Percentiles rank a stretch among this genome's conserved stretches.
These are phyloP conservation scores for Exophiala aquamarina DNA, from an alignment of 2,329 filamentous ascomycete genomes.

Conservation along the genomic window DNA sequence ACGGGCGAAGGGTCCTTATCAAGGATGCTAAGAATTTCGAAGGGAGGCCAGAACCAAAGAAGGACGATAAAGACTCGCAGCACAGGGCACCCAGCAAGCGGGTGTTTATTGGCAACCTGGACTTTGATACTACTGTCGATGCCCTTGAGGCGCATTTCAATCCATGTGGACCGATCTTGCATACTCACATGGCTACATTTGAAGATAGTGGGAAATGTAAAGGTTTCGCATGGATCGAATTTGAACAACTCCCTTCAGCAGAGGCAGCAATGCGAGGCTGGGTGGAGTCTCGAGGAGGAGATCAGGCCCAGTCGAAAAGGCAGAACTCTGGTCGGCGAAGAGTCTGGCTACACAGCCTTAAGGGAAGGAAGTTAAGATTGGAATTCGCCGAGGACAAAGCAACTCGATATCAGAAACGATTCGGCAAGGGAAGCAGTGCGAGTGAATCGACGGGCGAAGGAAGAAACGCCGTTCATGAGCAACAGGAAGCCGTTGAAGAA, in stretches of 20 bases:
- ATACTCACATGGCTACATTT: slow-evolving; percentile 89
- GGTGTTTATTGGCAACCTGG: slow-evolving; percentile 88
- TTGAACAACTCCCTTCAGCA: slow-evolving; percentile 74
- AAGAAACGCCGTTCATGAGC: slow-evolving; percentile 35
- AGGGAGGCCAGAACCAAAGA: slow-evolving; percentile 69
- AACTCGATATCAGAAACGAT: slow-evolving; percentile 89
- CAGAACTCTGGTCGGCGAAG: slow-evolving; percentile 51
- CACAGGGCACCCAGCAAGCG: slow-evolving; percentile 71
- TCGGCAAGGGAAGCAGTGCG: slow-evolving; percentile 67
- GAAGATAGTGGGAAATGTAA: slow-evolving; percentile 98
- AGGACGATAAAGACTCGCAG: slow-evolving; percentile 36
- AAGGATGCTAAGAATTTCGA: slow-evolving; percentile 90
- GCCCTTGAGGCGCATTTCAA: slow-evolving; percentile 77
- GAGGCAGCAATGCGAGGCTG: slow-evolving; percentile 79
- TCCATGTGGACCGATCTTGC: slow-evolving; percentile 79
- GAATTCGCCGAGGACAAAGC: slow-evolving; percentile 93
- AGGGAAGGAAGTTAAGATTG: slow-evolving; percentile 77
- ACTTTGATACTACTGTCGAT: slow-evolving; percentile 79
- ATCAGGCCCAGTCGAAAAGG: slow-evolving; percentile 41
- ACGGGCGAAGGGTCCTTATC: slow-evolving; percentile 80
- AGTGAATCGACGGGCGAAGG: slow-evolving; percentile 33
- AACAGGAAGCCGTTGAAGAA: slow-evolving; percentile 2
- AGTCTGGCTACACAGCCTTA: slow-evolving; percentile 83
- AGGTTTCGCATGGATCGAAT: slow-evolving; percentile 93
- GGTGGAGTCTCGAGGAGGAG: slow-evolving; percentile 60